Evolutionary conservation across 441 rosid species (phyloP).

Genomic region (Breynia disticha): DNA sequence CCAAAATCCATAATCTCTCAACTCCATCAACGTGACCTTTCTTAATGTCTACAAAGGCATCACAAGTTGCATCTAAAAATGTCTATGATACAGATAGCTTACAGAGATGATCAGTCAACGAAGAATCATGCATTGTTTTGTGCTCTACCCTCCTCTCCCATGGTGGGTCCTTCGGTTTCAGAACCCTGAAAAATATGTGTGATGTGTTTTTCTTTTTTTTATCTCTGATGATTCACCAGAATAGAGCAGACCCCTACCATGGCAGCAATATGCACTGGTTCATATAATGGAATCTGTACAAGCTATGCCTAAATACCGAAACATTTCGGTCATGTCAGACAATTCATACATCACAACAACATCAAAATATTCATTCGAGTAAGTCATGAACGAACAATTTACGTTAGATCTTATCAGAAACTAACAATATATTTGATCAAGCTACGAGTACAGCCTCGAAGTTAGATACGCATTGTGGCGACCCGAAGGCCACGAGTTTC

Average conservation of each 20-base stretch:
- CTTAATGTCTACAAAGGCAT: not conserved
- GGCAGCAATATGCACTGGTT: slow-evolving; percentile 6
- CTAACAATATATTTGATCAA: too few species aligned
- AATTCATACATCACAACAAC: not conserved
- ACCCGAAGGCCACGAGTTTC: too few species aligned
- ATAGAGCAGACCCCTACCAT: not conserved
- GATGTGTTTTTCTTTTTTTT: slow-evolving; percentile 1
- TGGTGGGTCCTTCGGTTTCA: slow-evolving; percentile 20
- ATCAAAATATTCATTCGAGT: too few species aligned
- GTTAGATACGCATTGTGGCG: too few species aligned
- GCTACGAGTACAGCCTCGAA: too few species aligned
- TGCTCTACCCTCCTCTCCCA: slow-evolving; percentile 9
- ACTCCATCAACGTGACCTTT: not conserved
- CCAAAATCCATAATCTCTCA: not conserved
- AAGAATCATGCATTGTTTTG: slow-evolving; percentile 20
- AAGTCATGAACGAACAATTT: too few species aligned
- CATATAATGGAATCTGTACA: not conserved
- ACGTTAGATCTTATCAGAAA: too few species aligned
- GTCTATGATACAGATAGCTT: slow-evolving; percentile 11
- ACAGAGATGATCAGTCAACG: slow-evolving; percentile 2
- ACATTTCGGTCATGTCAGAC: not conserved
- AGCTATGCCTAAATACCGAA: not conserved
- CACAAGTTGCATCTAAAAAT: slow-evolving; percentile 5
- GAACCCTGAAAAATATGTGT: slow-evolving; percentile 9
- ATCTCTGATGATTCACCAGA: not conserved